Conservation (phyloP, 208 protist species). For the Trypanosoma theileri region DNA sequence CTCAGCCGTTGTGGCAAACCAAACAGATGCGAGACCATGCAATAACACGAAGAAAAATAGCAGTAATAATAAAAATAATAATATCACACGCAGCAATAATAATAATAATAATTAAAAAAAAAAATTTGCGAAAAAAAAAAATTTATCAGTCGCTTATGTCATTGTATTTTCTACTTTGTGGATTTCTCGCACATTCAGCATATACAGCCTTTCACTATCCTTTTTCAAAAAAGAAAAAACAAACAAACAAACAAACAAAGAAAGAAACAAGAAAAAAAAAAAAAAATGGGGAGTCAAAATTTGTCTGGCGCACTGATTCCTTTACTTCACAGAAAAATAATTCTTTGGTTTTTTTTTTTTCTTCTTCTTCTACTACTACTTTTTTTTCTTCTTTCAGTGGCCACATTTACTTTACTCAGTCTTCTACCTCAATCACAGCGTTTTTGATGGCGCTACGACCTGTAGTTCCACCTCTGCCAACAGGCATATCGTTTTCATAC, state of each 20-base stretch:
- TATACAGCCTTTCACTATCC: slow-evolving; percentile 4
- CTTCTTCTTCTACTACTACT: neutral
- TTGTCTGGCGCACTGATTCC: neutral
- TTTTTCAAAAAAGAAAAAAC: slow-evolving; percentile 25
- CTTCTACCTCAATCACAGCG: slow-evolving; percentile 78
- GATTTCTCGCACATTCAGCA: no score
- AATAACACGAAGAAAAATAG: no score
- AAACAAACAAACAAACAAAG: slow-evolving; percentile 8
- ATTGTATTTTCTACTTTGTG: neutral
- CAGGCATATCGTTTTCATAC: slow-evolving; percentile 35
- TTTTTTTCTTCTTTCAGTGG: slow-evolving; percentile 14
- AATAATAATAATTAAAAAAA: no score
- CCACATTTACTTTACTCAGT: slow-evolving; percentile 8
- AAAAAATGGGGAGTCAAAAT: slow-evolving; percentile 7
- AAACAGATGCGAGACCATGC: no score
- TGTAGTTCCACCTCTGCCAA: neutral
- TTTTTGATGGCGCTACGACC: slow-evolving; percentile 24
- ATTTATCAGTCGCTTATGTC: neutral
- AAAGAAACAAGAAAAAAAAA: slow-evolving; percentile 14
- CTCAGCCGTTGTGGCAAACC: no score
- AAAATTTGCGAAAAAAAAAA: no score
- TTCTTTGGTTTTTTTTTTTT: slow-evolving; percentile 21
- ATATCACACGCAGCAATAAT: no score
- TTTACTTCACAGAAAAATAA: slow-evolving; percentile 15
- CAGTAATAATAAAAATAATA: no score